These are phyloP conservation scores for Prinsepia uniflora DNA, from an alignment of 306 rosid genomes.

Conservation along the genomic window DNA sequence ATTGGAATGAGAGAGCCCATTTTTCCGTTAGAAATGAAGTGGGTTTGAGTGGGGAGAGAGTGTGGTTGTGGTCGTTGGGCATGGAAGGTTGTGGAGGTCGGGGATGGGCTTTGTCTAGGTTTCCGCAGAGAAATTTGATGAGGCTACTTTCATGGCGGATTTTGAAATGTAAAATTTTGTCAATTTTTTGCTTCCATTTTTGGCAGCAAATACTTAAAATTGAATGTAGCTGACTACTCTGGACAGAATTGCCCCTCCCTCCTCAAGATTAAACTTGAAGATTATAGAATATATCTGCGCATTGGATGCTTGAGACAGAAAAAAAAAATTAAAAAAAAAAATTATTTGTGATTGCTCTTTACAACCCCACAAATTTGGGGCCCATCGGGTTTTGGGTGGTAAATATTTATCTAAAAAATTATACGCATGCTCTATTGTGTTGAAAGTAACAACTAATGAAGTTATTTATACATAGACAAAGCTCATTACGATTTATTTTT, in stretches of 20 bases:
- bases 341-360: background rate
- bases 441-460: too few relatives aligned
- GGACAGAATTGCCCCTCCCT: constrained; percentile 10
- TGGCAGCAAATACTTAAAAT: background rate
- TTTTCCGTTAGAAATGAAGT: background rate
- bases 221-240: background rate
- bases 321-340: too few relatives aligned
- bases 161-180: background rate
- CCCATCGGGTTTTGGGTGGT: background rate
- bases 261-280: background rate
- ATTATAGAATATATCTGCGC: background rate
- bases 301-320: constrained; percentile 2
- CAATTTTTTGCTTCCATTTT: background rate
- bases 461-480: too few relatives aligned
- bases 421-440: too few relatives aligned
- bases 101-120: constrained; percentile 19
- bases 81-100: constrained; percentile 5
- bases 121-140: constrained; percentile 17
- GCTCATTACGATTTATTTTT: too few relatives aligned
- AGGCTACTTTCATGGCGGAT: constrained; percentile 35
- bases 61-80: constrained; percentile 16
- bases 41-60: constrained; percentile 3
- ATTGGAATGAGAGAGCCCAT: constrained; percentile 59
- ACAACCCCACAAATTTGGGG: background rate
- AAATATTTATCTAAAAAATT: background rate